Evolutionary conservation across 208 protist species (phyloP).

Genomic region (Leishmania tarentolae): DNA sequence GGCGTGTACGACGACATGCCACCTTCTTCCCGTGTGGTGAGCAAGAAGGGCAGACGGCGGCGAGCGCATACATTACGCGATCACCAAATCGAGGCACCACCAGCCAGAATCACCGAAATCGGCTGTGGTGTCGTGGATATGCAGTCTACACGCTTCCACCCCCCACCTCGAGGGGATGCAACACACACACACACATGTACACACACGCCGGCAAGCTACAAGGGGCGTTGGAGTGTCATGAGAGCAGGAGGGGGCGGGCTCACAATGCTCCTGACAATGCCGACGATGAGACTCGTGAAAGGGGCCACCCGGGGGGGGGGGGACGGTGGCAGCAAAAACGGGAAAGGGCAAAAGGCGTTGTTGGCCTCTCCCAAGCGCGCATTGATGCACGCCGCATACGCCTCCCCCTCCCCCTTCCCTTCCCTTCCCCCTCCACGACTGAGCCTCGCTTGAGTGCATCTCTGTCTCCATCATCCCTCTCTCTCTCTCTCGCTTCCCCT

Average conservation of each 20-base stretch:
- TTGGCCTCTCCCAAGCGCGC: not conserved
- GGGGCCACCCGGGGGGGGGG: too few species aligned
- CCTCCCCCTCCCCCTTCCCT: not conserved
- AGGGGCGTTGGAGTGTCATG: not conserved
- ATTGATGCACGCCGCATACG: not conserved
- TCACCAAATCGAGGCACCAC: not conserved
- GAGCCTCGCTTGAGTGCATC: not conserved
- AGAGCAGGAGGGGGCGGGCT: too few species aligned
- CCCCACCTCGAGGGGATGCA: not conserved
- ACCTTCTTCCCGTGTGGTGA: not conserved
- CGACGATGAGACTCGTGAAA: not conserved
- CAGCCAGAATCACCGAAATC: not conserved
- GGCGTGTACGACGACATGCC: not conserved
- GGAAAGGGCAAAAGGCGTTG: too few species aligned
- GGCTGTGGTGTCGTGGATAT: not conserved
- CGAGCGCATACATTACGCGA: not conserved
- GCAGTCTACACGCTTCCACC: not conserved
- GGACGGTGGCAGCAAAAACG: not conserved
- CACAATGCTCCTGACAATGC: too few species aligned
- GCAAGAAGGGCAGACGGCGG: not conserved
- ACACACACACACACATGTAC: not conserved
- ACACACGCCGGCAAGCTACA: not conserved
- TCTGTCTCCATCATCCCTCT: not conserved
- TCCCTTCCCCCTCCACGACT: not conserved
- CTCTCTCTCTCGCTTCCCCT: not conserved